These are phyloP conservation scores for Starmerella khaoyaiensis DNA, from an alignment of 805 yeast species.

Conservation along the genomic window DNA sequence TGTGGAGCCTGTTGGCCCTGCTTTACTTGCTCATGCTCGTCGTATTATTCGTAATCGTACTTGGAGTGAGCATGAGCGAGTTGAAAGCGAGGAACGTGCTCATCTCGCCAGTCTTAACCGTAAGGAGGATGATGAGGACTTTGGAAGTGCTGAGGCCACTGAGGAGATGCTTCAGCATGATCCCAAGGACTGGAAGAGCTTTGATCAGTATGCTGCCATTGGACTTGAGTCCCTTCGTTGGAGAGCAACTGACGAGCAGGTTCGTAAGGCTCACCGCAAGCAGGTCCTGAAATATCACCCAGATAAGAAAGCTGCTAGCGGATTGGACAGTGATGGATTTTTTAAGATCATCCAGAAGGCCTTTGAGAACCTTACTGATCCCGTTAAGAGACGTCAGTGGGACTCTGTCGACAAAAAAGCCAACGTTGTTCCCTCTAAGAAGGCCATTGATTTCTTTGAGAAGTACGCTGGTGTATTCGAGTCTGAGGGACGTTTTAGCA, in stretches of 20 bases:
- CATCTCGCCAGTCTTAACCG: conserved; percentile 63
- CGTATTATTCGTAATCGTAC: conserved; percentile 94
- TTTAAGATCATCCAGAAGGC: conserved; percentile 98
- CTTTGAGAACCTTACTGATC: conserved; percentile 75
- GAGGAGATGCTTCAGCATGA: conserved; percentile 75
- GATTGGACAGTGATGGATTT: conserved; percentile 85
- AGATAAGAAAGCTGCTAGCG: conserved; percentile 88
- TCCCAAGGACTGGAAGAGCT: conserved; percentile 96
- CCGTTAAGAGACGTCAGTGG: conserved; percentile 77
- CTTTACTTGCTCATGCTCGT: conserved; percentile 90
- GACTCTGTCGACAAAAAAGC: conserved; percentile 92
- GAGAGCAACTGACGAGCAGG: conserved; percentile 83
- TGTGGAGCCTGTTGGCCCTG: conserved; percentile 93
- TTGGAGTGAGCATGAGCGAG: conserved; percentile 92
- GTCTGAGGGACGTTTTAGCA: conserved; percentile 84
- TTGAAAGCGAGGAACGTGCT: conserved; percentile 63
- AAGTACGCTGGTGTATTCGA: conserved; percentile 89
- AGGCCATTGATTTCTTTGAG: conserved; percentile 68
- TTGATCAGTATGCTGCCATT: conserved; percentile 90
- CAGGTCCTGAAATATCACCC: conserved; percentile 96
- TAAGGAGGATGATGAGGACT: conserved; percentile 33
- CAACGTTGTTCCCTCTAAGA: conserved; percentile 64
- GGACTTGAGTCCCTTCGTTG: conserved; percentile 85
- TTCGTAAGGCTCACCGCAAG: conserved; percentile 92
- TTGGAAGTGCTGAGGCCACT: conserved; percentile 48